Evolutionary conservation across 768 basidiomycete genomes (phyloP).

Genomic region (Leucosporidium scottii): DNA sequence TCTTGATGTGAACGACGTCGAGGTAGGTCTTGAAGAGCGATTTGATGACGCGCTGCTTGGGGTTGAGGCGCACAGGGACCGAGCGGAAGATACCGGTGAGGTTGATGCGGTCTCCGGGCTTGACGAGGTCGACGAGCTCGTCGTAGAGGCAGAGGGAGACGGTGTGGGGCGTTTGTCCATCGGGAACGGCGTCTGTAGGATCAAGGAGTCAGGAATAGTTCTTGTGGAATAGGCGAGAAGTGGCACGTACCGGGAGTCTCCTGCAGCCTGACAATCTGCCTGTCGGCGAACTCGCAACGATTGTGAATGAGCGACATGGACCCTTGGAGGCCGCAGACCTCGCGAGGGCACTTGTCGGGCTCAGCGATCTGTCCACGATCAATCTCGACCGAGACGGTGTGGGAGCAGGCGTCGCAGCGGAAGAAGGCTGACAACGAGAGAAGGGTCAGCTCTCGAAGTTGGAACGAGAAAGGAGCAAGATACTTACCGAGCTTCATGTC

Average conservation of each 20-base stretch:
- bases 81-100: slow-evolving; percentile 93
- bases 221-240: not conserved
- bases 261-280: slow-evolving; percentile 89
- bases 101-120: slow-evolving; percentile 86
- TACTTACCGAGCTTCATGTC: slow-evolving; percentile 79
- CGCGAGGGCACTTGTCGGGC: slow-evolving; percentile 82
- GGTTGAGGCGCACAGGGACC: slow-evolving; percentile 89
- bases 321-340: slow-evolving; percentile 78
- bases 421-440: slow-evolving; percentile 67
- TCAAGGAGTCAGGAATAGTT: not conserved
- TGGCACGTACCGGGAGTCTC: slow-evolving; percentile 63
- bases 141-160: slow-evolving; percentile 97
- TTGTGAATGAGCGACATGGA: slow-evolving; percentile 96
- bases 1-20: slow-evolving; percentile 84
- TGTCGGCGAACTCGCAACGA: slow-evolving; percentile 89
- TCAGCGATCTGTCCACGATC: slow-evolving; percentile 97
- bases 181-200: slow-evolving; percentile 73
- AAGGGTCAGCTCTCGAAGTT: slow-evolving; percentile 6
- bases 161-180: slow-evolving; percentile 96
- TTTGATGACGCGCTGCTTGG: slow-evolving; percentile 81
- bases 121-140: slow-evolving; percentile 90
- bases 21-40: slow-evolving; percentile 96
- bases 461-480: not conserved
- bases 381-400: slow-evolving; percentile 94
- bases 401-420: slow-evolving; percentile 88